phyloP scores from a whole-genome alignment of 1,139 yeast species.

The Suhomyces chickasaworum region DNA sequence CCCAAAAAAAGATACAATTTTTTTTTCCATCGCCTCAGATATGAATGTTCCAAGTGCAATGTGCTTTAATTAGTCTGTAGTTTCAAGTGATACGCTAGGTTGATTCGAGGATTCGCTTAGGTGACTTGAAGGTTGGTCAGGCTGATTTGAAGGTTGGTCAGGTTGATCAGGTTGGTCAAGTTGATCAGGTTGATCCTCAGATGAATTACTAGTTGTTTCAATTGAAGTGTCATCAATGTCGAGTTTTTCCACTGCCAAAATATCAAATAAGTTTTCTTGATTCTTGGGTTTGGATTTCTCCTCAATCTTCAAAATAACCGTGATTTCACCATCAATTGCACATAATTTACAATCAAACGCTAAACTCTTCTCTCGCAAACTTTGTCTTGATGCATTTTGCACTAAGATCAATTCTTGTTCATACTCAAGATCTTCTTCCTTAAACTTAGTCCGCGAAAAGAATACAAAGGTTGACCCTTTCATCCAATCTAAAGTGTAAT shows the following conservation, averaged over 20 bases:
- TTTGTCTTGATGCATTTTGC: conserved; percentile 32
- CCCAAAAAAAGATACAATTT: not conserved
- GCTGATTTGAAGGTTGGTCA: too few species aligned
- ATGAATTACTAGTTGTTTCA: not conserved
- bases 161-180: too few species aligned
- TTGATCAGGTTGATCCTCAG: not conserved
- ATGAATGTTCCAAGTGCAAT: not conserved
- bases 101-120: too few species aligned
- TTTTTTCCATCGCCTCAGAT: not conserved
- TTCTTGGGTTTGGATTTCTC: conserved; percentile 10
- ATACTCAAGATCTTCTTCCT: conserved; percentile 27
- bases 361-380: conserved; percentile 40
- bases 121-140: too few species aligned
- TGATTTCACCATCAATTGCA: conserved; percentile 38
- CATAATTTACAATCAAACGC: conserved; percentile 54
- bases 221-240: not conserved
- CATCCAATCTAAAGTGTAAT: conserved; percentile 39
- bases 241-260: conserved; percentile 11
- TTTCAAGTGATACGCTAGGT: too few species aligned
- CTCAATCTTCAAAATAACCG: conserved; percentile 38
- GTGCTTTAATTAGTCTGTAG: not conserved
- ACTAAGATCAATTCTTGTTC: conserved; percentile 39
- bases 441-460: conserved; percentile 31
- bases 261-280: conserved; percentile 14
- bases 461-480: conserved; percentile 47